Evolutionary conservation across 495 filamentous ascomycete genomes (phyloP), one percentile per base, ranked within the genome.

Genomic region (Xylaria palmicola): DNA sequence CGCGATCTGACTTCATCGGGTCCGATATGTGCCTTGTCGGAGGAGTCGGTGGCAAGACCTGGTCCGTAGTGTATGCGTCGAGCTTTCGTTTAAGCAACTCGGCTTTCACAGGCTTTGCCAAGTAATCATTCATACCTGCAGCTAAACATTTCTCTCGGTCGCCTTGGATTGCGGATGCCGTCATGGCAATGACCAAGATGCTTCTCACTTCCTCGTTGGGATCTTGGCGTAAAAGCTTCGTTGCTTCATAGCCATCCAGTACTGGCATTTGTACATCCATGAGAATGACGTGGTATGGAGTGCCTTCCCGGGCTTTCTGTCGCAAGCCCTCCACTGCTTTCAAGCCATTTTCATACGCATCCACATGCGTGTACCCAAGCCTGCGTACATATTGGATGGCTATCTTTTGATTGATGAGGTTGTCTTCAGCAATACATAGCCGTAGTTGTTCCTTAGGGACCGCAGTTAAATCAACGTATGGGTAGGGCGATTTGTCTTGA

Each of bases 211-310:
- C 80, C 1, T 89, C 85, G 47, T 91, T 85, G 0, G 83, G 72
- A 72, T 96, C 90, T 45, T 83, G 82, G 3, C 92, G 86, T 44
- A 97, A 84, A 50, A 89, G 81, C 51, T 88, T 87, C 0, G 92
- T 96, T 10, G 91, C 91, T 69, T 95, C 89, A 74, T 96, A 97
- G n/a, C 92, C 92, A 69, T 96, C 92, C 1, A 96, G 82, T 6
- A 92, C 86, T 0, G 92, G 92, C 92, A 97, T 97, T 76, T 96
- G 92, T 30, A 93, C 90, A 71, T 97, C 92, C 92, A 97, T 96
- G 27, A 97, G 80, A 19, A 96, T 89, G 24, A 97, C 82, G 67
- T 89, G 86, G 68, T 87, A 89, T 1, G 92, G 92, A 6, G 77
- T 76, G 5, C 87, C 89, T 62, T 89, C 85, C 20, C 74, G 75